Evolutionary conservation across 257 asterid species (phyloP).

Genomic region (Verbascum thapsus): DNA sequence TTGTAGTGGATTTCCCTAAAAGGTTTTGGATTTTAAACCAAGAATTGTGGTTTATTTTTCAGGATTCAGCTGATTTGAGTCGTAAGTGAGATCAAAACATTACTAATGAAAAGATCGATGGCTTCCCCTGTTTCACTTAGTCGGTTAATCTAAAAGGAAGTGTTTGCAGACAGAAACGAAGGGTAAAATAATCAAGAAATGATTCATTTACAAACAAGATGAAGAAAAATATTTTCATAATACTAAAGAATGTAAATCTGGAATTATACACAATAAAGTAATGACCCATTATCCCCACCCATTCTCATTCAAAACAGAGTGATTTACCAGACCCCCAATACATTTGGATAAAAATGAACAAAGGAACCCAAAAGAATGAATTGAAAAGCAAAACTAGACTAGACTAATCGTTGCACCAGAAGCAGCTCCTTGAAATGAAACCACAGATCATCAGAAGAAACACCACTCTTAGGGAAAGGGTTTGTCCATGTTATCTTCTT

Average conservation of each 20-base stretch:
- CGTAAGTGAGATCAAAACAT: background rate
- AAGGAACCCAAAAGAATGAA: constrained; percentile 35
- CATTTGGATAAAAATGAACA: constrained; percentile 4
- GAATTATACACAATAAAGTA: constrained; percentile 35
- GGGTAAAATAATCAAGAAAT: too few species aligned
- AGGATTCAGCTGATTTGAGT: background rate
- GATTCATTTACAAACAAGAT: too few species aligned
- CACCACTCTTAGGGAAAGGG: constrained; percentile 22
- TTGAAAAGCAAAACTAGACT: constrained; percentile 35
- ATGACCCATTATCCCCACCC: constrained; percentile 28
- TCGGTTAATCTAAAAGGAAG: too few species aligned
- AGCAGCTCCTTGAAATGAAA: constrained; percentile 22
- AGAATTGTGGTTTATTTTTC: background rate
- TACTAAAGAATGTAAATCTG: constrained; percentile 28
- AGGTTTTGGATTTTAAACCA: background rate
- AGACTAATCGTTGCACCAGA: constrained; percentile 32
- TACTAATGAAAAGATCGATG: too few species aligned
- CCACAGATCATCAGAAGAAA: constrained; percentile 25
- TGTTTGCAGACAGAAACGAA: too few species aligned
- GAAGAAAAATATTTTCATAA: background rate
- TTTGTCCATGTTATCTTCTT: constrained; percentile 15
- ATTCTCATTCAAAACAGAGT: constrained; percentile 29
- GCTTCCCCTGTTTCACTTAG: too few species aligned
- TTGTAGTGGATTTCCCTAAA: background rate
- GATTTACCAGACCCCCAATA: constrained; percentile 25